Percentiles rank a stretch among this genome's conserved stretches.
These are phyloP conservation scores for Lojkania enalia DNA, from an alignment of 2,329 filamentous ascomycete species.

Conservation along the genomic window DNA sequence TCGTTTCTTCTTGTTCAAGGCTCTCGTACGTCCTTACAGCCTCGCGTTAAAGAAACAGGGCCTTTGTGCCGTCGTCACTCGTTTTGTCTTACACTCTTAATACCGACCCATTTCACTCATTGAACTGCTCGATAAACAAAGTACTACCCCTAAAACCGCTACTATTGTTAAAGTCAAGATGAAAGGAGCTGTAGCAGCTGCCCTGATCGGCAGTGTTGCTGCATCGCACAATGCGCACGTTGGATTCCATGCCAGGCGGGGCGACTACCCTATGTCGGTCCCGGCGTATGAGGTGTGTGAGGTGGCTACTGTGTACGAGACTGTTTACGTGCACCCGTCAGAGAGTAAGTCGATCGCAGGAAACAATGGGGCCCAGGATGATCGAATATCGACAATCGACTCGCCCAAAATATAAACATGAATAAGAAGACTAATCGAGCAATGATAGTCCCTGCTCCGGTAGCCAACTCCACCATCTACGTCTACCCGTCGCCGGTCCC, in stretches of 20 bases:
- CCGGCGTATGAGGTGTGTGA: slow-evolving; percentile 65
- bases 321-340: slow-evolving; percentile 43
- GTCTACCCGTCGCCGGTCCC: slow-evolving; percentile 48
- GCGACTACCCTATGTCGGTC: slow-evolving; percentile 45
- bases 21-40: slow-evolving; percentile 36
- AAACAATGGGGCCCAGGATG: too few relatives aligned
- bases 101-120: slow-evolving; percentile 76
- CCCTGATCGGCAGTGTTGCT: slow-evolving; percentile 57
- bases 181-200: slow-evolving; percentile 72
- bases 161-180: slow-evolving; percentile 54
- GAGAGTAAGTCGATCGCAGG: slow-evolving; percentile 50
- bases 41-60: slow-evolving; percentile 36
- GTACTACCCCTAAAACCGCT: slow-evolving; percentile 18
- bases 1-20: slow-evolving; percentile 33
- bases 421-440: too few relatives aligned
- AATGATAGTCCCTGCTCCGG: slow-evolving; percentile 29
- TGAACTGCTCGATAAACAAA: slow-evolving; percentile 75
- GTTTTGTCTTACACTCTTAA: slow-evolving; percentile 27
- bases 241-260: slow-evolving; percentile 60
- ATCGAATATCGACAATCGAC: too few relatives aligned
- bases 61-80: slow-evolving; percentile 43
- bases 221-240: slow-evolving; percentile 67
- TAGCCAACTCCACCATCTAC: slow-evolving; percentile 31
- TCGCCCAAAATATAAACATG: too few relatives aligned
- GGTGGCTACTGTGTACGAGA: slow-evolving; percentile 74